phyloP scores from a whole-genome alignment of 1,284 basidiomycete species.

The Apiotrichum laibachii region DNA sequence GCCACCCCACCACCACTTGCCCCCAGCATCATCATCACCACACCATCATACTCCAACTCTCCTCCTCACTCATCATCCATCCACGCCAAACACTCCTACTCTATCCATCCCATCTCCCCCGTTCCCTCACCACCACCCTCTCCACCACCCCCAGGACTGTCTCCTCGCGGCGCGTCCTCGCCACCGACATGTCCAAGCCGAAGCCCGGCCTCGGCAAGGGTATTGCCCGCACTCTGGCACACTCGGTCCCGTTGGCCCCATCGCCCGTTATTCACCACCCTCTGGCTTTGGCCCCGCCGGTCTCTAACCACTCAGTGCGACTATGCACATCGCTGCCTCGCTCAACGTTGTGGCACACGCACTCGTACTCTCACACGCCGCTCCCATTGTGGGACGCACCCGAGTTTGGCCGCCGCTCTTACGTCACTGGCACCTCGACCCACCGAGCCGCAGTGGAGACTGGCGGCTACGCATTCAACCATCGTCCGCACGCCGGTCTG shows the following conservation, averaged over 20 bases:
- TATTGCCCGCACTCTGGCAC: slow-evolving; percentile 32
- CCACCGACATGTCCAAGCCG: slow-evolving; percentile 35
- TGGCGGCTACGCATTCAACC: neutral
- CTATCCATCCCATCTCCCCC: too few species aligned
- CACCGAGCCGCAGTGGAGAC: slow-evolving; percentile 12
- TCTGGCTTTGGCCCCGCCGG: slow-evolving; percentile 4
- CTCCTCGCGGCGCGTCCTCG: neutral
- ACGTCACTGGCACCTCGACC: slow-evolving; percentile 9
- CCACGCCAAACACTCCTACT: too few species aligned
- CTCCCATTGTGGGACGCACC: slow-evolving; percentile 21
- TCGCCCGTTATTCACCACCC: slow-evolving; percentile 20
- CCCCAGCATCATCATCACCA: too few species aligned
- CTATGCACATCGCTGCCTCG: slow-evolving; percentile 4
- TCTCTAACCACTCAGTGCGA: slow-evolving; percentile 1
- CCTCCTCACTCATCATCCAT: too few species aligned
- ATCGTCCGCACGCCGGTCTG: neutral
- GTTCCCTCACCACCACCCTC: too few species aligned
- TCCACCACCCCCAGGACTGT: neutral
- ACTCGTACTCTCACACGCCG: neutral
- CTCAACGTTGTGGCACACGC: slow-evolving; percentile 3
- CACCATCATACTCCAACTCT: too few species aligned
- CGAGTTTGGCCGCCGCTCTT: slow-evolving; percentile 13
- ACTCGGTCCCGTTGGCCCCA: slow-evolving; percentile 8
- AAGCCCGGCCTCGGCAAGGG: slow-evolving; percentile 42
- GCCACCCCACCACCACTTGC: too few species aligned